Conservation (phyloP, 139 green algal species). For the Volvox africanus region DNA sequence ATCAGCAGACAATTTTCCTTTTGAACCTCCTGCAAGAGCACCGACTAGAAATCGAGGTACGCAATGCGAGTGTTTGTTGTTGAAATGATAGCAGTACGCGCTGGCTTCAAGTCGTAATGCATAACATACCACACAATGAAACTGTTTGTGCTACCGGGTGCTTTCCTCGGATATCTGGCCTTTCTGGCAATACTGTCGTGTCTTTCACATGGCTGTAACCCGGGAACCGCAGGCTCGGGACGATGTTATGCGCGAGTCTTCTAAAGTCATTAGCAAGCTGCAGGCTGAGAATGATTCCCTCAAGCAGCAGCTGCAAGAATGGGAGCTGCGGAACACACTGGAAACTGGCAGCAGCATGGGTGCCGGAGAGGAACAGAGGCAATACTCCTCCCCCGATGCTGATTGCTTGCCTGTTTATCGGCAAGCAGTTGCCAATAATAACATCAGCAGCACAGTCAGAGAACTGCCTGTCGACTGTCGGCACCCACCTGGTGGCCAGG, state of each 20-base stretch:
- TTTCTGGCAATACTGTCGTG: neutral
- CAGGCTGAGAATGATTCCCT: neutral
- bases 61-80: neutral
- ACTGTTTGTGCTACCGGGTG: neutral
- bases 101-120: neutral
- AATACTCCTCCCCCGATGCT: neutral
- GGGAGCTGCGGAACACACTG: neutral
- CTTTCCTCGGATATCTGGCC: neutral
- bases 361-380: neutral
- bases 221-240: constrained; percentile 10
- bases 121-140: neutral
- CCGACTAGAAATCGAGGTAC: neutral
- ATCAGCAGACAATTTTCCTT: neutral
- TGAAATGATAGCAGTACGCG: neutral
- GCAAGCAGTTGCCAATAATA: neutral
- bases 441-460: neutral
- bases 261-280: neutral
- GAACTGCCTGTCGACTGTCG: neutral
- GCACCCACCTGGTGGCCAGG: neutral
- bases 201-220: neutral
- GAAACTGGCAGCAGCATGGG: neutral
- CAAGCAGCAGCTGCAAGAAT: neutral
- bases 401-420: too few relatives aligned
- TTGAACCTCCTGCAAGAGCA: constrained; percentile 13
- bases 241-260: neutral